Conservation (phyloP, 2,329 filamentous ascomycete genomes). For the Neonectria magnoliae region DNA sequence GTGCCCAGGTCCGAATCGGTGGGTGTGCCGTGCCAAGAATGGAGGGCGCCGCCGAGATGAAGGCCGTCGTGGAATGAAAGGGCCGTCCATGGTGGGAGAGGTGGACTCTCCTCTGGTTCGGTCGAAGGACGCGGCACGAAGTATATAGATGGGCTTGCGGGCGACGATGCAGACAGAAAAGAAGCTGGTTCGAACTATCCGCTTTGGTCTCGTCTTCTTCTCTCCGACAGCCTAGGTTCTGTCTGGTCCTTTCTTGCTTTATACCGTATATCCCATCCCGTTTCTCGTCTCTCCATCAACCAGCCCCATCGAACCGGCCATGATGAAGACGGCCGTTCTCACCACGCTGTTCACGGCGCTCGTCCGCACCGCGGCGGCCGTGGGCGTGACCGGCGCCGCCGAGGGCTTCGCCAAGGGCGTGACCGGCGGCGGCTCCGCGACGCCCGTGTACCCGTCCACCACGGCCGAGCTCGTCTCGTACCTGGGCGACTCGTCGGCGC, state of each 20-base stretch:
- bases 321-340: slow-evolving; percentile 31
- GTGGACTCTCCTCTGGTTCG: not conserved
- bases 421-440: slow-evolving; percentile 68
- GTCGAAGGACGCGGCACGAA: no score
- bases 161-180: not conserved
- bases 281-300: not conserved
- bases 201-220: slow-evolving; percentile 1
- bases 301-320: not conserved
- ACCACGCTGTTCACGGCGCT: slow-evolving; percentile 34
- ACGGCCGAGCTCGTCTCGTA: slow-evolving; percentile 67
- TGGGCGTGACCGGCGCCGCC: slow-evolving; percentile 52
- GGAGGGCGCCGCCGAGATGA: slow-evolving; percentile 8
- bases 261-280: not conserved
- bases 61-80: not conserved
- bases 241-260: not conserved
- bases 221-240: slow-evolving; percentile 32
- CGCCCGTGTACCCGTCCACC: slow-evolving; percentile 62
- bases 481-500: slow-evolving; percentile 62
- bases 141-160: slow-evolving; percentile 7
- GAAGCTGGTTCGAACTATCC: not conserved
- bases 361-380: slow-evolving; percentile 52
- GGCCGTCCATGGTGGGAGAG: slow-evolving; percentile 5
- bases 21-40: slow-evolving; percentile 34
- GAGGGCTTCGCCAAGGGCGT: slow-evolving; percentile 60
- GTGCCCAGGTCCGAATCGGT: not conserved